phyloP scores from a whole-genome alignment of 768 basidiomycete species.

The Termitomyces sp. region DNA sequence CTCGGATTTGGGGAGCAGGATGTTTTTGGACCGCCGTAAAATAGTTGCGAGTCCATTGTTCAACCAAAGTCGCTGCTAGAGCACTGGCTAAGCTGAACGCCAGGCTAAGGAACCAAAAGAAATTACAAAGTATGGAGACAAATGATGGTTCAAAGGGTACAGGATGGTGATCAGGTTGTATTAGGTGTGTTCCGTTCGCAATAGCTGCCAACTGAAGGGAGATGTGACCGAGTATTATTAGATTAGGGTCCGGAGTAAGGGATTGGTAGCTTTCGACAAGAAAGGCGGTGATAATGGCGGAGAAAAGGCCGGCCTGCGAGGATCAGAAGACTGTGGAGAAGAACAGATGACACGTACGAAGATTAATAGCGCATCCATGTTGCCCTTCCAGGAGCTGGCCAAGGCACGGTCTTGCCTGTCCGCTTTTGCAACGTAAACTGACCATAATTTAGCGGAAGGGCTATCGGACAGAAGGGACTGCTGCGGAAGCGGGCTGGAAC shows the following conservation, averaged over 20 bases:
- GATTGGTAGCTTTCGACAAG: conserved; percentile 17
- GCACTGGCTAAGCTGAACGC: conserved; percentile 34
- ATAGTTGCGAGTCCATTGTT: conserved; percentile 42
- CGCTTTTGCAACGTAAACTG: conserved; percentile 16
- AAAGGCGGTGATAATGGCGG: conserved; percentile 18
- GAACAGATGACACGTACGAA: conserved; percentile 12
- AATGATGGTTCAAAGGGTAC: conserved; percentile 16
- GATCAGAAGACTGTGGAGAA: not conserved
- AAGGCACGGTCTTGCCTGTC: conserved; percentile 13
- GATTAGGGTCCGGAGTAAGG: conserved; percentile 7
- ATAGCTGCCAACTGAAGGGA: conserved; percentile 10
- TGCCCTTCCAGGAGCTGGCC: conserved; percentile 14
- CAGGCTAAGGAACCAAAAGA: conserved; percentile 41
- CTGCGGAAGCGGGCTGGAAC: conserved; percentile 1
- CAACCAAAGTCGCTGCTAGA: conserved; percentile 36
- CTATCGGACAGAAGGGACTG: not conserved
- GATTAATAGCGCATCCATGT: conserved; percentile 16
- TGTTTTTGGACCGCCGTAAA: conserved; percentile 23
- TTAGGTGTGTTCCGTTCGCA: conserved; percentile 6
- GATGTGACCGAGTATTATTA: conserved; percentile 9
- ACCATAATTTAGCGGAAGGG: conserved; percentile 13
- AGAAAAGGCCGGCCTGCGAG: conserved; percentile 17
- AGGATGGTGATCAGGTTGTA: not conserved
- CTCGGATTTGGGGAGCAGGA: conserved; percentile 29
- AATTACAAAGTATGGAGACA: conserved; percentile 30